Percentiles rank a stretch among this genome's conserved stretches.
These are phyloP conservation scores for Salix exigua DNA, from an alignment of 345 rosid genomes.

Conservation along the genomic window DNA sequence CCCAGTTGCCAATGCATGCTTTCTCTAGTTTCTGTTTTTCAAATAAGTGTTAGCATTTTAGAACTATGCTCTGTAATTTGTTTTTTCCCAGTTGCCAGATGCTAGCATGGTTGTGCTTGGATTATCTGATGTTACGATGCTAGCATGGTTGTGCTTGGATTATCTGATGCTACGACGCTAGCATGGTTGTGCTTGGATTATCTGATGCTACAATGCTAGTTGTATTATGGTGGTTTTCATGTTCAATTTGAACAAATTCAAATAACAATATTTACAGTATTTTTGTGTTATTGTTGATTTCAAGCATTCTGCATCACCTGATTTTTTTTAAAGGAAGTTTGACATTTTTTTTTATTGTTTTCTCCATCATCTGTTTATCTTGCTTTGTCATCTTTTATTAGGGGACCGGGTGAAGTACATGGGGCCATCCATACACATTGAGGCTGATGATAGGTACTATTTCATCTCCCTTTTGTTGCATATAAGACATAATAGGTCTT, in stretches of 20 bases:
- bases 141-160: neutral
- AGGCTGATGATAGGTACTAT: constrained; percentile 66
- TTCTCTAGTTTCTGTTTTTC: neutral
- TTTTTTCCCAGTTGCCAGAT: too few relatives aligned
- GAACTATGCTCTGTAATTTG: too few relatives aligned
- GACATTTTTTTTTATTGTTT: neutral
- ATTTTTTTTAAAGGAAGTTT: neutral
- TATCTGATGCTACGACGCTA: neutral
- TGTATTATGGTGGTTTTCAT: neutral
- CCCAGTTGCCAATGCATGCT: neutral
- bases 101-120: neutral
- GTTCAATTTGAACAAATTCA: neutral
- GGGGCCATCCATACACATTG: constrained; percentile 50
- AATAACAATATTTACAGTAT: neutral
- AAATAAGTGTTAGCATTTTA: neutral
- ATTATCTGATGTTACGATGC: neutral
- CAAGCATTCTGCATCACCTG: neutral
- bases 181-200: neutral
- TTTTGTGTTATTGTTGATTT: neutral
- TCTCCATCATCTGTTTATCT: neutral
- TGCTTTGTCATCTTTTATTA: constrained; percentile 20
- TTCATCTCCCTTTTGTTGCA: neutral
- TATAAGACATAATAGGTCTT: neutral
- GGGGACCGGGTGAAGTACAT: constrained; percentile 91
- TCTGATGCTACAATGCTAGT: neutral